Percentiles rank a stretch among this genome's conserved stretches.
phyloP scores from a whole-genome alignment of 176 grass and related monocot genomes.

The Oryza meridionalis region DNA sequence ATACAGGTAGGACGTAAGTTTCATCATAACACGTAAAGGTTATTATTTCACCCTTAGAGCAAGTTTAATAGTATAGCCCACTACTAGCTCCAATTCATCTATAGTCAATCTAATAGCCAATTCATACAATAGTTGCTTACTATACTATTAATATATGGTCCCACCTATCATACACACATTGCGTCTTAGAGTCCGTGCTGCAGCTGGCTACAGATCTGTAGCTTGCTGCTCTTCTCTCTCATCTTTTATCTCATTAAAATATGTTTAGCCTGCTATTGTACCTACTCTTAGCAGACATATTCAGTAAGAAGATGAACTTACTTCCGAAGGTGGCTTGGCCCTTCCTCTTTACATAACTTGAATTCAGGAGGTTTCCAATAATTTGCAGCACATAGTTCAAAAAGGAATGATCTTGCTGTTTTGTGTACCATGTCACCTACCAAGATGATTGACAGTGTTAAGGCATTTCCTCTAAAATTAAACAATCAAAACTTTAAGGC shows the following conservation, averaged over 20 bases:
- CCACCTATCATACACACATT: too few relatives aligned
- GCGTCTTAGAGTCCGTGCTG: too few relatives aligned
- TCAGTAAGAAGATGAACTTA: constrained; percentile 44
- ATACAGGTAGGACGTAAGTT: constrained; percentile 11
- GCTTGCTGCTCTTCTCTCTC: too few relatives aligned
- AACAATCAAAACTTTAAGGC: constrained; percentile 22
- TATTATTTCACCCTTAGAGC: background rate
- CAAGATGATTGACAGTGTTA: constrained; percentile 20
- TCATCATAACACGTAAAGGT: constrained; percentile 4
- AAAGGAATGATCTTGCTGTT: constrained; percentile 69
- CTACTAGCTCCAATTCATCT: too few relatives aligned
- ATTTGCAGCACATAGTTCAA: constrained; percentile 74
- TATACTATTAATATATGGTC: too few relatives aligned
- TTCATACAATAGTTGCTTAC: too few relatives aligned
- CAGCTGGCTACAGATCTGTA: too few relatives aligned
- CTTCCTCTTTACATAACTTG: constrained; percentile 73
- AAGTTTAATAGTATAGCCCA: too few relatives aligned
- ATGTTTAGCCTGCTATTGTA: too few relatives aligned
- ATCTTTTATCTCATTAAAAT: too few relatives aligned
- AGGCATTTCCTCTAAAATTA: constrained; percentile 20
- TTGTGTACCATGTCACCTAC: constrained; percentile 63
- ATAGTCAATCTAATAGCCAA: too few relatives aligned
- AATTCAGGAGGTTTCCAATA: constrained; percentile 76
- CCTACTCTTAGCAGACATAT: too few relatives aligned
- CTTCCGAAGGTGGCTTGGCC: constrained; percentile 68